Evolutionary conservation across 805 yeast genomes (phyloP).

Genomic region (Candida patagonica): DNA sequence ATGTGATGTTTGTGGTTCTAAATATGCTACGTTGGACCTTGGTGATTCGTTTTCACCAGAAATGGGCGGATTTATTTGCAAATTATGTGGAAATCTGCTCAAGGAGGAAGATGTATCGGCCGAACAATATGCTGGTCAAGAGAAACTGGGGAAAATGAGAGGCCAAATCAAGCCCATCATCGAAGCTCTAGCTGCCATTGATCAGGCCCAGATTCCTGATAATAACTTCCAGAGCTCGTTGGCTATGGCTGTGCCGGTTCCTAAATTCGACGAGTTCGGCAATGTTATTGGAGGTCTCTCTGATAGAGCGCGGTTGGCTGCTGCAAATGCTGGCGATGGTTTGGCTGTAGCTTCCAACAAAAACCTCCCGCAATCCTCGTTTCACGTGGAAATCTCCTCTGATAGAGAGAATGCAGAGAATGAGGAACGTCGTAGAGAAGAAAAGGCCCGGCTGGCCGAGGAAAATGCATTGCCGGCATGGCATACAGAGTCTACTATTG

Average conservation of each 20-base stretch:
- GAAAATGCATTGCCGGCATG: slow-evolving; percentile 96
- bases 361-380: slow-evolving; percentile 54
- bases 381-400: slow-evolving; percentile 79
- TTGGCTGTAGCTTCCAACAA: slow-evolving; percentile 29
- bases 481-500: slow-evolving; percentile 90
- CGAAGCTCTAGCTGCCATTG: slow-evolving; percentile 70
- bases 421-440: slow-evolving; percentile 59
- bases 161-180: slow-evolving; percentile 82
- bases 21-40: slow-evolving; percentile 81
- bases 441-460: slow-evolving; percentile 59
- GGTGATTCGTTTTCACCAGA: slow-evolving; percentile 73
- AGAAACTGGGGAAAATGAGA: slow-evolving; percentile 75
- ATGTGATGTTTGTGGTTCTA: slow-evolving; percentile 77
- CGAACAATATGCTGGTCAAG: slow-evolving; percentile 74
- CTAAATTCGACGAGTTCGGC: slow-evolving; percentile 22
- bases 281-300: slow-evolving; percentile 10
- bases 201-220: slow-evolving; percentile 71
- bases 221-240: slow-evolving; percentile 83
- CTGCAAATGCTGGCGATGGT: slow-evolving; percentile 18
- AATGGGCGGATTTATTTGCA: slow-evolving; percentile 72
- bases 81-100: slow-evolving; percentile 66
- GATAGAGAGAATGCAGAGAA: slow-evolving; percentile 73
- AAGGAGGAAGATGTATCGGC: slow-evolving; percentile 84
- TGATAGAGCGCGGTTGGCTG: slow-evolving; percentile 3
- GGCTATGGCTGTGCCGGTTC: slow-evolving; percentile 74